Evolutionary conservation across 306 rosid genomes (phyloP).

Genomic region (Prinsepia uniflora): DNA sequence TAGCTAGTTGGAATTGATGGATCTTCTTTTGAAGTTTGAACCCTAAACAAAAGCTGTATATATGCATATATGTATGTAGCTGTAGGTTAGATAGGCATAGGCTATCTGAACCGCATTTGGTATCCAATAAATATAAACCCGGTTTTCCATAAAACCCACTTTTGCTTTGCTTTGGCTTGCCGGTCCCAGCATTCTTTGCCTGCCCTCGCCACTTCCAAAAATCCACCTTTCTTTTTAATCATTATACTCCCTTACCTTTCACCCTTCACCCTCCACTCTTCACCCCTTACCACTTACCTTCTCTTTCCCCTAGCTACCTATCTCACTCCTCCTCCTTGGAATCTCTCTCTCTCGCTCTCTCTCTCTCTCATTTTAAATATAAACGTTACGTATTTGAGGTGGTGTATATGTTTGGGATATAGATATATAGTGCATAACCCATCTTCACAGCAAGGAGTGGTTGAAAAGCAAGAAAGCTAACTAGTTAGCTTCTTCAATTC

Average conservation of each 20-base stretch:
- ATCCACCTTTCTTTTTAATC: constrained; percentile 4
- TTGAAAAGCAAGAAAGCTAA: constrained; percentile 35
- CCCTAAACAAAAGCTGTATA: no score
- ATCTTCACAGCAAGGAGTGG: constrained; percentile 33
- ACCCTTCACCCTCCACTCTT: background rate
- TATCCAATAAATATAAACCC: constrained; percentile 10
- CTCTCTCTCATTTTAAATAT: constrained; percentile 28
- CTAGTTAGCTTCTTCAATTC: constrained; percentile 6
- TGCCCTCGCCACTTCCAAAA: constrained; percentile 48
- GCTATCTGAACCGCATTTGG: constrained; percentile 10
- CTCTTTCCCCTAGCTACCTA: background rate
- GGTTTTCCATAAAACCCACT: constrained; percentile 35
- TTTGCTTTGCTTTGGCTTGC: constrained; percentile 22
- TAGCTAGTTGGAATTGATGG: no score
- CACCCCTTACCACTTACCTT: constrained; percentile 25
- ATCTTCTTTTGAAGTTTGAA: no score
- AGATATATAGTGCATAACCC: constrained; percentile 42
- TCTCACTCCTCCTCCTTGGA: constrained; percentile 29
- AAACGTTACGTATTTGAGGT: constrained; percentile 36
- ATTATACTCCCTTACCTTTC: constrained; percentile 11
- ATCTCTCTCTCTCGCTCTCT: constrained; percentile 31
- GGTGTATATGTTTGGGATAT: background rate
- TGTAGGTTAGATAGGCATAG: background rate
- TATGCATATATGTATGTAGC: no score
- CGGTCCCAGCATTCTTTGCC: constrained; percentile 66